Evolutionary conservation across 306 rosid species (phyloP), one percentile per base, ranked within the genome.

Genomic region (Pueraria montana): DNA sequence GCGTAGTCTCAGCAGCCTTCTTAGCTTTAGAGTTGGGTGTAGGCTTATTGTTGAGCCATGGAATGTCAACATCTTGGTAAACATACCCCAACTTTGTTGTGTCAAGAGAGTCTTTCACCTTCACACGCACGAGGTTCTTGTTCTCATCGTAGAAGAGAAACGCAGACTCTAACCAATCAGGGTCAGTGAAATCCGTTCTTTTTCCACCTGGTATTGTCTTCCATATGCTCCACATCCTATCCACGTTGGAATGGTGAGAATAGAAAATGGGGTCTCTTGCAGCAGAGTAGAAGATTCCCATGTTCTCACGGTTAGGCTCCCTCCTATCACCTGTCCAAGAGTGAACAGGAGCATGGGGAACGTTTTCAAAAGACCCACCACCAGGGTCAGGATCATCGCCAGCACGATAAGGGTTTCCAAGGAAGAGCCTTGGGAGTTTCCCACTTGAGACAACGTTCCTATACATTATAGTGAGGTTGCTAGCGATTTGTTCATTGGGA

Each of bases 171-270:
- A 91, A 82, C 90, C 90, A 90, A 59, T 93, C 93, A 0, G 84
- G 36, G 10, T 88, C 86, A 0, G 79, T 66, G 6, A 85, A 16
- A 70, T 91, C 88, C 13, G 8, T 48, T 21, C 92, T 78, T 2
- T 43, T 85, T 0, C 87, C 91, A 10, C 87, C 94, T 1, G 72
- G 72, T 66, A 94, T 8, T 0, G 89, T 87, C 53, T 89, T 92
- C 98, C 97, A 94, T 2, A 94, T 0, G 5, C 10, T 30, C 98
- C 97, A 94, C 77, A 92, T 8, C 9, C 98, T 87, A 32, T 94
- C 98, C 0, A 92, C 70, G 38, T 94, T 94, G 4, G 92, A 52
- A 72, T 92, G 94, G 23, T 91, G 97, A n/a, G 83, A 20, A 56
- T 4, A 91, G 78, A 94, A 94, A 16, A 92, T 71, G 8, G 98